Evolutionary conservation across 139 green algal species (phyloP).

Genomic region (Mychonastes homosphaera): DNA sequence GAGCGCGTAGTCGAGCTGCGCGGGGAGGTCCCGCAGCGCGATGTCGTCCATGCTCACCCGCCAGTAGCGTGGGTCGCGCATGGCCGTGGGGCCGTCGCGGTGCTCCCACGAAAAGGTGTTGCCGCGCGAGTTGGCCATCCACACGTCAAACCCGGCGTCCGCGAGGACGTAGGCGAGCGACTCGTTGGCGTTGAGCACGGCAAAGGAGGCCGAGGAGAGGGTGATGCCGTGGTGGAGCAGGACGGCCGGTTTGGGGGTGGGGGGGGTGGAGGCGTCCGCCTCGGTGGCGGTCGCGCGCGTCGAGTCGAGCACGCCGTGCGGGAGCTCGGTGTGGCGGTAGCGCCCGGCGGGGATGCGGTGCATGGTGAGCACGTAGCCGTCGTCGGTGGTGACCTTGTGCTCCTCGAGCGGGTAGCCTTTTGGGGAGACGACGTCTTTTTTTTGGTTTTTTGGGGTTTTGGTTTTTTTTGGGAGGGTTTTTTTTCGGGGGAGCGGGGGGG

Average conservation of each 20-base stretch:
- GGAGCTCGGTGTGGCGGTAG: no score
- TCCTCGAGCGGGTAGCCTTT: slow-evolving; percentile 43
- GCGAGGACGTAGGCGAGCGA: slow-evolving; percentile 71
- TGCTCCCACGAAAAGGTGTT: slow-evolving; percentile 41
- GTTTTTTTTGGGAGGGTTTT: no score
- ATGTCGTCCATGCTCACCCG: slow-evolving; percentile 24
- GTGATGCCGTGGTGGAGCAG: slow-evolving; percentile 70
- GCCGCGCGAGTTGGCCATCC: slow-evolving; percentile 47
- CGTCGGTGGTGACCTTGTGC: slow-evolving; percentile 30
- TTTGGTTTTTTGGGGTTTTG: no score
- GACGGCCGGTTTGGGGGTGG: slow-evolving; percentile 32
- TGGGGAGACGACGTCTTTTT: slow-evolving; percentile 9
- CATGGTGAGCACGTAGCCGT: slow-evolving; percentile 38
- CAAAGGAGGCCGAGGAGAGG: slow-evolving; percentile 54
- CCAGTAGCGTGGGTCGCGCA: slow-evolving; percentile 16
- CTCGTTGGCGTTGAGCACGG: slow-evolving; percentile 46
- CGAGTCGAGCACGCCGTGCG: no score
- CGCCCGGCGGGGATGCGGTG: slow-evolving; percentile 22
- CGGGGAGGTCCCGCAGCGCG: slow-evolving; percentile 55
- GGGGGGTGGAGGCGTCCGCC: no score
- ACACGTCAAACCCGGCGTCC: slow-evolving; percentile 58
- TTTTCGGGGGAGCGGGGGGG: no score
- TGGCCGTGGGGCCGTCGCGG: slow-evolving; percentile 3
- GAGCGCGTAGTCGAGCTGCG: slow-evolving; percentile 42
- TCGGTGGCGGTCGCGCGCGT: no score